Evolutionary conservation across 129 eudicot species (phyloP).

Genomic region (Flaveria linearis): DNA sequence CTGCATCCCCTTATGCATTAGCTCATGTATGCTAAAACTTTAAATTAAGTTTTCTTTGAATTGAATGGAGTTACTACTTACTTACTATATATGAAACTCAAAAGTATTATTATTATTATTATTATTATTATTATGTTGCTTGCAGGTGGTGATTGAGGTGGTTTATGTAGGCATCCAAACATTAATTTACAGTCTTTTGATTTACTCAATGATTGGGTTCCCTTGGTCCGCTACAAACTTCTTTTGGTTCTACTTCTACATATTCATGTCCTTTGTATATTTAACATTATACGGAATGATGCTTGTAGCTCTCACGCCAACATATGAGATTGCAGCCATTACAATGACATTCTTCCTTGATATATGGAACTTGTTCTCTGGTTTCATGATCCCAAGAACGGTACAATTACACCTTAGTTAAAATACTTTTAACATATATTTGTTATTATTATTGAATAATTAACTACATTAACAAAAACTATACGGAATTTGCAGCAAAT

Average conservation of each 20-base stretch:
- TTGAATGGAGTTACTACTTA: too few relatives aligned
- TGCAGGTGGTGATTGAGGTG: constrained; percentile 61
- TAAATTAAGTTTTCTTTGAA: too few relatives aligned
- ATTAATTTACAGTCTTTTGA: constrained; percentile 47
- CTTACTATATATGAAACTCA: too few relatives aligned
- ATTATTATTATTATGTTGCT: neutral
- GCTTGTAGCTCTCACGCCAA: constrained; percentile 74
- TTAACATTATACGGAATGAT: constrained; percentile 68
- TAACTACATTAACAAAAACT: too few relatives aligned
- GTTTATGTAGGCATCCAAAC: constrained; percentile 54
- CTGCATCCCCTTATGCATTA: constrained; percentile 60
- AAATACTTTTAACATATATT: too few relatives aligned
- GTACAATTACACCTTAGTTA: constrained; percentile 25
- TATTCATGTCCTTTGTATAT: constrained; percentile 50
- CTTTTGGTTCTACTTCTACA: constrained; percentile 53
- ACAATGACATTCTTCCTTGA: constrained; percentile 62
- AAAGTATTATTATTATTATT: too few relatives aligned
- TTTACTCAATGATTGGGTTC: constrained; percentile 63
- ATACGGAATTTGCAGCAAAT: constrained; percentile 46
- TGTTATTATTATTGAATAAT: too few relatives aligned
- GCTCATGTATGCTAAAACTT: constrained; percentile 40
- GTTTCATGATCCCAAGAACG: constrained; percentile 56
- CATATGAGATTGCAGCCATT: constrained; percentile 56
- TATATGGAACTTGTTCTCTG: constrained; percentile 68
- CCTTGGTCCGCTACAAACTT: constrained; percentile 53